Conservation (phyloP, 306 rosid genomes). For the Vigna nakashimae region DNA sequence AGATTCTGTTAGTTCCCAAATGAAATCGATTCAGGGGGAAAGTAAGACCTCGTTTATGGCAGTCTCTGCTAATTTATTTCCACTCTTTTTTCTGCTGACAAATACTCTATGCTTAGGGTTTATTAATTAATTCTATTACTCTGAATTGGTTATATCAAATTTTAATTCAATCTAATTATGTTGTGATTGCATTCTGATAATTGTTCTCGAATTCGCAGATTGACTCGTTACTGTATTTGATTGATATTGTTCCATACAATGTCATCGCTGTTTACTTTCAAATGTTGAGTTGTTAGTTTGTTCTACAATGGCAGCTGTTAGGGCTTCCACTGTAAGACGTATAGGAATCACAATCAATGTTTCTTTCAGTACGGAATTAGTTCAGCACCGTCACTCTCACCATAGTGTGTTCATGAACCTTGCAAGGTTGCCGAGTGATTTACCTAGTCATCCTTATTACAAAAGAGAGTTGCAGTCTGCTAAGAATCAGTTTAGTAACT, state of each 20-base stretch:
- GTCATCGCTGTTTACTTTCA: constrained; percentile 24
- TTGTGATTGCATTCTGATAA: constrained; percentile 36
- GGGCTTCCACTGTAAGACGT: constrained; percentile 51
- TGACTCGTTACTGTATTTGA: constrained; percentile 14
- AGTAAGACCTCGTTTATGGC: constrained; percentile 5
- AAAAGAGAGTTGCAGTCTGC: constrained; percentile 40
- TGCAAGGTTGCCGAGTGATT: constrained; percentile 49
- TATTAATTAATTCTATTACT: constrained; percentile 3
- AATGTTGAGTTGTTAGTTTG: constrained; percentile 43
- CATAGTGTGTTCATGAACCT: constrained; percentile 34
- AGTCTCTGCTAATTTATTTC: neutral
- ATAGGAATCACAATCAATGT: constrained; percentile 45
- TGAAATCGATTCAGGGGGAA: neutral
- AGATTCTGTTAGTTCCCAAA: neutral
- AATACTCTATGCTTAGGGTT: constrained; percentile 18
- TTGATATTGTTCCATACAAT: constrained; percentile 33
- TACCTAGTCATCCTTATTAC: constrained; percentile 31
- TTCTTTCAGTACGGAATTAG: constrained; percentile 36
- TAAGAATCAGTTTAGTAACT: constrained; percentile 28
- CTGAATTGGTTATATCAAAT: neutral
- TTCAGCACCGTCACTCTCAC: constrained; percentile 38
- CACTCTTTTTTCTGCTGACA: constrained; percentile 15
- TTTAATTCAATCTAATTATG: constrained; percentile 25
- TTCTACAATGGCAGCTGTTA: constrained; percentile 59
- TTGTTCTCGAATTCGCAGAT: constrained; percentile 54